phyloP scores from a whole-genome alignment of 2,329 filamentous ascomycete genomes.

The Trichoderma cornu-damae region DNA sequence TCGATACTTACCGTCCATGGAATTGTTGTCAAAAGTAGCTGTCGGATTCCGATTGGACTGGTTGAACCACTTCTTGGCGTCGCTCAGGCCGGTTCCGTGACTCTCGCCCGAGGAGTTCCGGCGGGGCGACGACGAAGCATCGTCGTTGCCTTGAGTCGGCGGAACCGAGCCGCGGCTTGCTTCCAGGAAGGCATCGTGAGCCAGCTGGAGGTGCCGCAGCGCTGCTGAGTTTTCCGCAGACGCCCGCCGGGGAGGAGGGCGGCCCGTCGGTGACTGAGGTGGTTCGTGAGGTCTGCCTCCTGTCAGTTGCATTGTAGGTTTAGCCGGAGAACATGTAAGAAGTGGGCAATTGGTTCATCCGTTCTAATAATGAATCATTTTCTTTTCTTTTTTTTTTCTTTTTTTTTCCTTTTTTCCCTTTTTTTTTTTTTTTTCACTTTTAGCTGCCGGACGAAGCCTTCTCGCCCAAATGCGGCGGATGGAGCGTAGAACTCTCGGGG shows the following conservation, averaged over 20 bases:
- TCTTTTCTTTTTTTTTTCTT: no score
- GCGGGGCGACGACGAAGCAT: constrained; percentile 24
- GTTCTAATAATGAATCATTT: neutral
- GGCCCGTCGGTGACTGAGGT: constrained; percentile 30
- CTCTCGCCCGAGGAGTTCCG: constrained; percentile 47
- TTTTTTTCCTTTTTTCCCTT: no score
- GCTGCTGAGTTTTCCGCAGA: constrained; percentile 45
- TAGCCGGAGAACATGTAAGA: neutral
- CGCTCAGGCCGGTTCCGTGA: constrained; percentile 44
- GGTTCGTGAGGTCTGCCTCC: constrained; percentile 24
- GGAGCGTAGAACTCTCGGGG: neutral
- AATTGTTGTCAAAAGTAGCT: constrained; percentile 36
- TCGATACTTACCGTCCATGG: constrained; percentile 44
- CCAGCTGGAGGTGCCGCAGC: constrained; percentile 42
- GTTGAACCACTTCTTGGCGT: constrained; percentile 52
- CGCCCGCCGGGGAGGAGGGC: constrained; percentile 42
- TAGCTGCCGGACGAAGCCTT: neutral
- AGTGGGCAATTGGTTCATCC: neutral
- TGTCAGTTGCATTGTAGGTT: constrained; percentile 30
- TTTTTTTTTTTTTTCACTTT: no score
- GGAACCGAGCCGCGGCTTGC: constrained; percentile 26
- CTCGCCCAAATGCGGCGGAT: neutral
- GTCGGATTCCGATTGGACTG: constrained; percentile 47
- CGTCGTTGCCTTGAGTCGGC: constrained; percentile 19
- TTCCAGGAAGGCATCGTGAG: constrained; percentile 38